phyloP scores from a whole-genome alignment of 257 asterid species.

The Coffea canephora region DNA sequence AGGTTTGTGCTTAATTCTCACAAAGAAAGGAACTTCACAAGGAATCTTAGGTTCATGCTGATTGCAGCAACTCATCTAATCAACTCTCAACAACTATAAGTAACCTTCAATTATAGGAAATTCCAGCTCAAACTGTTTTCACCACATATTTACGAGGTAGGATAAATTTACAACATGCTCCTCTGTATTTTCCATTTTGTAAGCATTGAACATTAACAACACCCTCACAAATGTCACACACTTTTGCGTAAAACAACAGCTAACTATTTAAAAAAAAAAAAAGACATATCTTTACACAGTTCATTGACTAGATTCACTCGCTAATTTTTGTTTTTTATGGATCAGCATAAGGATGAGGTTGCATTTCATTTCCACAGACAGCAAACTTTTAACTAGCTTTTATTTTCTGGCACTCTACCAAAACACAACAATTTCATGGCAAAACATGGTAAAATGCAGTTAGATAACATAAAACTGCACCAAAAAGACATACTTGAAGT shows the following conservation, averaged over 20 bases:
- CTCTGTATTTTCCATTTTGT: background rate
- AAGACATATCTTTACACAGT: background rate
- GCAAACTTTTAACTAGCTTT: background rate
- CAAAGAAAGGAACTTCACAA: background rate
- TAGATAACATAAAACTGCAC: constrained; percentile 11
- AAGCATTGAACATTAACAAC: too few species aligned
- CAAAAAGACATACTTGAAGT: constrained; percentile 59
- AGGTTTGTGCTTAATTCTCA: background rate
- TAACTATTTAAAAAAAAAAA: background rate
- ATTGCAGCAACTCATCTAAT: background rate
- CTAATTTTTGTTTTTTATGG: background rate
- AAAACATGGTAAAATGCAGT: background rate
- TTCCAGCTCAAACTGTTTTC: background rate
- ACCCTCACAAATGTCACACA: background rate
- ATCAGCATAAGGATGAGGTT: background rate
- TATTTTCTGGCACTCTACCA: background rate
- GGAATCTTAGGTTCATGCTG: background rate
- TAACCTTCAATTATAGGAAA: background rate
- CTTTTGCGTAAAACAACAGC: background rate
- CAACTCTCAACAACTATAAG: background rate
- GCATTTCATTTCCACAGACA: background rate
- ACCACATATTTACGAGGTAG: background rate
- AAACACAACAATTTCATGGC: background rate
- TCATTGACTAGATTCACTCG: background rate
- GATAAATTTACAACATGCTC: background rate